Evolutionary conservation across 2,329 filamentous ascomycete species (phyloP), one percentile per base, ranked within the genome.

Genomic region (Colletotrichum nymphaeae): DNA sequence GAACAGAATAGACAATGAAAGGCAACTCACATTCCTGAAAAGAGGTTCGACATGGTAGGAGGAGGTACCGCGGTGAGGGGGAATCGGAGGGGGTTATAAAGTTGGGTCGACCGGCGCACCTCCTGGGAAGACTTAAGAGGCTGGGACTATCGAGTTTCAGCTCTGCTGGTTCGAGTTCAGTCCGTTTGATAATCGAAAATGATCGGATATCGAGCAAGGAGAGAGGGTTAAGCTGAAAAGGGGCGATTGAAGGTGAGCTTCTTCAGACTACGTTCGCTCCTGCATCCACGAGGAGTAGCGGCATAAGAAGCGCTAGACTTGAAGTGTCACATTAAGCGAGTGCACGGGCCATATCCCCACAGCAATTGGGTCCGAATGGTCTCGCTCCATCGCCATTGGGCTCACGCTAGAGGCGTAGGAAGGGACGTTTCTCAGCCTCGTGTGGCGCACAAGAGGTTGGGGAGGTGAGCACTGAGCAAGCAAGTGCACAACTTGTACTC

Each of bases 1-100:
- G 65, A 74, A 69, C 66, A 71, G 72, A 73, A 76, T 62, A 30
- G 46, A 66, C 35, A 57, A 66, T n/a, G 35, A 52, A 62, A 68
- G 66, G 74, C 69, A 75, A 89, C 88, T 88, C 85, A 90, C 88
- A 90, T 90, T 82, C 88, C 88, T 78, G 88, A 90, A 80, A 90
- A 90, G 78, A 90, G 83, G 83, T 89, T 90, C 78, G 88, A 90
- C 88, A 90, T 90, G 80, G 78, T 84, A 77, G 76, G 69, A 67
- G 76, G 74, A 57, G 16, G 30, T 66, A 28, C 56, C 67, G 67
- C 70, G 62, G 71, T 73, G 71, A 73, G 71, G 67, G 71, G 71
- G 76, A 76, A 72, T 75, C 76, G 77, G 76, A 76, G 46, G 72
- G 63, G 73, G 64, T 72, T 60, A 69, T 69, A 69, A 63, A 65